Evolutionary conservation across 768 basidiomycete genomes (phyloP), one percentile per base, ranked within the genome.

Genomic region (Pleurotus platypus): DNA sequence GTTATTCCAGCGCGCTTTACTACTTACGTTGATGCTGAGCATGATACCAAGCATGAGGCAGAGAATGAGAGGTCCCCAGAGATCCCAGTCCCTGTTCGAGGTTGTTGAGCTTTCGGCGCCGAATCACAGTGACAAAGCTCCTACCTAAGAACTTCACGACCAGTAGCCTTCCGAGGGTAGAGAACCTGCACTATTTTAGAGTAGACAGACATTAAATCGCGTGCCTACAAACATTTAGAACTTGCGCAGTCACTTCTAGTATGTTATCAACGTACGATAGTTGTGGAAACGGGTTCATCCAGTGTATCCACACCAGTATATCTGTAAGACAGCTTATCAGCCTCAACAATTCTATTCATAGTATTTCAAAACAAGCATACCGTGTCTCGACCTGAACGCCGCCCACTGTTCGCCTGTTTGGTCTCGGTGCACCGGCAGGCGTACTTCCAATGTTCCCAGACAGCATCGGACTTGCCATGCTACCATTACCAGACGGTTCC

Each of bases 61-160:
- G 40, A 94, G 79, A 22, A 98, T 78, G 2, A 98, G 78, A 9
- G 95, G 95, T 2, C 95, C 95, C 96, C 96, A 98, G 22, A 98
- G 79, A 72, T 98, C 96, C 96, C 95, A 98, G 67, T 98, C 95
- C 61, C 94, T 94, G 66, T 9, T 11, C 20, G 26, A 15, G 18
- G 26, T 40, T 12, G 11, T 39, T 39, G 40, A 26, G 1, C 15
- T 3, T 18, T 15, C 1, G 37, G 24, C n/a, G 15, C 49, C 15
- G 26, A 35, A 9, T 38, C 57, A n/a, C 22, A n/a, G 43, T 16
- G 46, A 26, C 5, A 49, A 22, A 58, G 48, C 18, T 49, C 12
- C 11, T 46, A 92, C 95, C 79, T 82, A 46, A 94, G 73, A 4
- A 94, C 90, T 74, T 94, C 94, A 48, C 91, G 85, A 9, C 84